These are phyloP conservation scores for Fusarium xylarioides DNA, from an alignment of 2,329 filamentous ascomycete genomes.

Conservation along the genomic window DNA sequence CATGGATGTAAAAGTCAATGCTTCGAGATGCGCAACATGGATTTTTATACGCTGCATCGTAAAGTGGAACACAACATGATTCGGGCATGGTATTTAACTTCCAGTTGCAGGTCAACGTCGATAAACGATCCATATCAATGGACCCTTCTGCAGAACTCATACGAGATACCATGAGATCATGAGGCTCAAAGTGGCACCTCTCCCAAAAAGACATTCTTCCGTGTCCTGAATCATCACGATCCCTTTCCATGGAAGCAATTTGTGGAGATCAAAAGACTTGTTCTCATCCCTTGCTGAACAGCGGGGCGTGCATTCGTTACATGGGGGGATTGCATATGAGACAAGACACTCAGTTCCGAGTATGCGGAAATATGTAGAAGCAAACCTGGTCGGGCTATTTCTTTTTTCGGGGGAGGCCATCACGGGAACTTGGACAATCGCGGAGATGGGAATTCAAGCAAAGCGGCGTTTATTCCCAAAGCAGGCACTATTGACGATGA, in stretches of 20 bases:
- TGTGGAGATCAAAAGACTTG: conserved; percentile 12
- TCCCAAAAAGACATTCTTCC: not conserved
- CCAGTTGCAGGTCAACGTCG: not conserved
- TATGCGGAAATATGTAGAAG: not conserved
- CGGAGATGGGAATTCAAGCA: not conserved
- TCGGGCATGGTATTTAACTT: not conserved
- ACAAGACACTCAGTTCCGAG: conserved; percentile 21
- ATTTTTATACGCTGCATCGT: not conserved
- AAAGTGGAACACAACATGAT: not conserved
- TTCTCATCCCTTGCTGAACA: not conserved
- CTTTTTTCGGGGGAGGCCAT: conserved; percentile 2
- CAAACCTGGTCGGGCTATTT: conserved; percentile 3
- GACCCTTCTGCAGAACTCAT: conserved; percentile 8
- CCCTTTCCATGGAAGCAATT: conserved; percentile 3
- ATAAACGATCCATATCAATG: conserved; percentile 1
- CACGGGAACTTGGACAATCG: not conserved
- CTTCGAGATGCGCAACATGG: conserved; percentile 7
- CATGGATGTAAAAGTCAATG: not conserved
- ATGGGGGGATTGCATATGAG: conserved; percentile 1
- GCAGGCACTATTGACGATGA: conserved; percentile 19
- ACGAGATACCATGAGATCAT: conserved; percentile 5
- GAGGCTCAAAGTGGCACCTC: conserved; percentile 21
- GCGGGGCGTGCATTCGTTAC: conserved; percentile 7
- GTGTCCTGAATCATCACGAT: conserved; percentile 26
- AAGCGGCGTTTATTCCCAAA: conserved; percentile 13